Evolutionary conservation across 371 early-diverging fungal genomes (phyloP).

Genomic region (Syncephalis plumigaleata): DNA sequence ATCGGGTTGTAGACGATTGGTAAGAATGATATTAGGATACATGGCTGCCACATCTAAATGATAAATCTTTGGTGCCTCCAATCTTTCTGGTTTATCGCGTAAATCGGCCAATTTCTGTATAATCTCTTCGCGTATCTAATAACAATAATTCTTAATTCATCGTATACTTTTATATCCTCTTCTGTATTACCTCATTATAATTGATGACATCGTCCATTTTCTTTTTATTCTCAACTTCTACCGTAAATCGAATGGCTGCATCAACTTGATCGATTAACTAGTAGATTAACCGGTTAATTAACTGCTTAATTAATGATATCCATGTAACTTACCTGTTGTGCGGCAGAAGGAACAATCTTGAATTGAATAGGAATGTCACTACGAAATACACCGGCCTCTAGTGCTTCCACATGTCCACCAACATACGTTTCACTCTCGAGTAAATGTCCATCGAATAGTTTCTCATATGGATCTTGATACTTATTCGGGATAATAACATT

Average conservation of each 20-base stretch:
- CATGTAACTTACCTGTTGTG: slow-evolving; percentile 31
- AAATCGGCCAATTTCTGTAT: slow-evolving; percentile 35
- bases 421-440: slow-evolving; percentile 96
- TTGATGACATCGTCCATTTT: slow-evolving; percentile 15
- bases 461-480: slow-evolving; percentile 52
- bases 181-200: slow-evolving; percentile 15
- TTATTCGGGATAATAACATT: slow-evolving; percentile 96
- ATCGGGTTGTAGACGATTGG: slow-evolving; percentile 97
- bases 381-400: slow-evolving; percentile 97
- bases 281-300: too few relatives aligned
- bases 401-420: slow-evolving; percentile 98
- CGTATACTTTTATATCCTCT: too few relatives aligned
- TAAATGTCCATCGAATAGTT: slow-evolving; percentile 81
- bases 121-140: slow-evolving; percentile 32
- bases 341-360: slow-evolving; percentile 52
- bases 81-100: slow-evolving; percentile 48
- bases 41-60: slow-evolving; percentile 99
- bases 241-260: slow-evolving; percentile 73
- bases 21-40: slow-evolving; percentile 99
- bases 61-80: slow-evolving; percentile 83
- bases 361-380: slow-evolving; percentile 92
- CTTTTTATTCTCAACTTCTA: slow-evolving; percentile 62
- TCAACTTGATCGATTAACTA: slow-evolving; percentile 84
- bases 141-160: too few relatives aligned
- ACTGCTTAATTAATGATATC: neutral